Evolutionary conservation across 208 protist species (phyloP), one percentile per base, ranked within the genome.

Genomic region (Leishmania arabica): DNA sequence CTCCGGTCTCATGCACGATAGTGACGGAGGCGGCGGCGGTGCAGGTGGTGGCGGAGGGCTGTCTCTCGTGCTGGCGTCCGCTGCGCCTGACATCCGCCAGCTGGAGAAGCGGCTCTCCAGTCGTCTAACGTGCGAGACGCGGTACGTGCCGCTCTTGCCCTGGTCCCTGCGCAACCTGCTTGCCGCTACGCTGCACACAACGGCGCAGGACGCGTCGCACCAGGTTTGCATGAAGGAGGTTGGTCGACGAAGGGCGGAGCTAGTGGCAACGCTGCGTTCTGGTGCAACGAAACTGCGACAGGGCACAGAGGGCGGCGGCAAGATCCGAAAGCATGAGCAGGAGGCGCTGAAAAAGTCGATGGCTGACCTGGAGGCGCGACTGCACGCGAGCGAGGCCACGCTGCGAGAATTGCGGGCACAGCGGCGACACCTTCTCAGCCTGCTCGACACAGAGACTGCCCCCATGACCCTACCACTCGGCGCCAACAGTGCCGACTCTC

Each of bases 61-160:
- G 51, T 91, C 90, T 3, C 84, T 97, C 19, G 83, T 97, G 51
- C 86, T 97, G 68, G 89, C 92, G 27, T 92, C 87, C 76, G 86
- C 86, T 53, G 89, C 91, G 6, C 91, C 92, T 15, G 93, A 97
- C 74, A 86, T 95, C 31, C 87, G 90, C 1, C 88, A 94, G 60
- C 81, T 97, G 77, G 91, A 97, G 84, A 97, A 97, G 82, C 90
- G 93, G 4, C 86, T 97, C 5, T 95, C 91, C 68, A 95, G 92
- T 80, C 85, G 93, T 3, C 90, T 97, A 34, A 97, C 93, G n/a
- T 92, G 90, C 45, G 91, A 93, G 78, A 91, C 92, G 24, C 89
- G 91, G 19, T 95, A 90, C 74, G 87, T 97, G 71, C 93, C 93
- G 68, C 81, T 95, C 62, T 84, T 95, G 78, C 86, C 89, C 54